Evolutionary conservation across 1,139 yeast species (phyloP), one percentile per base, ranked within the genome.

Genomic region (Diutina ranongensis): DNA sequence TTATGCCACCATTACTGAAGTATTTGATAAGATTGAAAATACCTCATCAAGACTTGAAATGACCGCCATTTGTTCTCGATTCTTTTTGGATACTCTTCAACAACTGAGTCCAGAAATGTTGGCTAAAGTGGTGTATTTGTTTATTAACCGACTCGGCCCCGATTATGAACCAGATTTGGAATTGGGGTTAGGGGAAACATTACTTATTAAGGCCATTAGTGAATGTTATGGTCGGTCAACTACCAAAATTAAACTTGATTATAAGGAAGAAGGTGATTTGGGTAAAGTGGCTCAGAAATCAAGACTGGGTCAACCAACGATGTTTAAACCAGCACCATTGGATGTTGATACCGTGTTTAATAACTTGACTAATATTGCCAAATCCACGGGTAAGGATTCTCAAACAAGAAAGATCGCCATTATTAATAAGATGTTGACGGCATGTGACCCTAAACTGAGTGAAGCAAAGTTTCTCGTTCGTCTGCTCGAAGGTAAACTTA

Each of bases 381-480:
- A 72, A 49, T 61, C 82, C 1, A 74, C 85, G 1, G 98, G 98
- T n/a, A 75, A 79, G 49, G 85, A 85, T 50, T 83, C 96, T 2
- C 98, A 92, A 58, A 64, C 74, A 25, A 76, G 70, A 48, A 92
- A 94, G 58, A 78, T 88, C 35, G 76, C 77, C 27, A 71, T 84
- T 40, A 92, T 94, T 54, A 87, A 84, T 58, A 76, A 80, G 55
- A 72, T 92, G 80, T 68, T 92, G 47, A 84, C 96, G 1, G 86
- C 95, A 0, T 85, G 97, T 58, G 79, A 81, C 51, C 82, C 84
- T n/a, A 71, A 75, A 35, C 55, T 63, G 41, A 59, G 55, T 48
- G 98, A 92, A 62, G 95, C 98, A 13, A 92, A 92, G 58, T 92
- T 80, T 57, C 67, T 92, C 50, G 83, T 92, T 50, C 73, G 99